phyloP scores from a whole-genome alignment of 1,284 basidiomycete species.

The Volvariella surrecta region DNA sequence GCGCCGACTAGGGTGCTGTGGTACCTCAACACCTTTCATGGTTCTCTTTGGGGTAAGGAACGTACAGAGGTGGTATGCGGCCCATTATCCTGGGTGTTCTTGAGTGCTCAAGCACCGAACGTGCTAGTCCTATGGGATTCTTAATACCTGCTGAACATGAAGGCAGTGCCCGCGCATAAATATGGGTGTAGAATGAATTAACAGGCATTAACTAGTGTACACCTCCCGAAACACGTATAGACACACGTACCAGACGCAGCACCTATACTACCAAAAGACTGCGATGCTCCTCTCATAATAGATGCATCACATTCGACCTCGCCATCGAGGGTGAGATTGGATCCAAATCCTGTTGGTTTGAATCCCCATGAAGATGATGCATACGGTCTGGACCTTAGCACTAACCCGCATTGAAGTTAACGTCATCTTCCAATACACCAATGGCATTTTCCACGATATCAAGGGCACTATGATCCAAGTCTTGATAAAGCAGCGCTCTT shows the following conservation, averaged over 20 bases:
- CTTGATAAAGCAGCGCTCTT: slow-evolving; percentile 19
- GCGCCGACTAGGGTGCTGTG: slow-evolving; percentile 33
- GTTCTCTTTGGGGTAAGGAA: slow-evolving; percentile 6
- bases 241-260: slow-evolving; percentile 54
- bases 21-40: neutral
- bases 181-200: too few species aligned
- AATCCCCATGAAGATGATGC: too few species aligned
- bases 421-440: slow-evolving; percentile 48
- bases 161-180: too few species aligned
- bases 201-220: too few species aligned
- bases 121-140: slow-evolving; percentile 57
- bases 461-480: slow-evolving; percentile 19
- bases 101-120: slow-evolving; percentile 44
- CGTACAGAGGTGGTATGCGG: slow-evolving; percentile 59
- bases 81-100: slow-evolving; percentile 42
- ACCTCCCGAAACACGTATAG: too few species aligned
- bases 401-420: slow-evolving; percentile 57
- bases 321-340: slow-evolving; percentile 63
- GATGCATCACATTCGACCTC: slow-evolving; percentile 72
- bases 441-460: slow-evolving; percentile 45
- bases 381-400: neutral
- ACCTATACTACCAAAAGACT: slow-evolving; percentile 60
- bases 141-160: slow-evolving; percentile 53
- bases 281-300: slow-evolving; percentile 48
- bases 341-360: slow-evolving; percentile 49